These are phyloP conservation scores for Ophiobolus disseminans DNA, from an alignment of 2,329 filamentous ascomycete genomes.

Conservation along the genomic window DNA sequence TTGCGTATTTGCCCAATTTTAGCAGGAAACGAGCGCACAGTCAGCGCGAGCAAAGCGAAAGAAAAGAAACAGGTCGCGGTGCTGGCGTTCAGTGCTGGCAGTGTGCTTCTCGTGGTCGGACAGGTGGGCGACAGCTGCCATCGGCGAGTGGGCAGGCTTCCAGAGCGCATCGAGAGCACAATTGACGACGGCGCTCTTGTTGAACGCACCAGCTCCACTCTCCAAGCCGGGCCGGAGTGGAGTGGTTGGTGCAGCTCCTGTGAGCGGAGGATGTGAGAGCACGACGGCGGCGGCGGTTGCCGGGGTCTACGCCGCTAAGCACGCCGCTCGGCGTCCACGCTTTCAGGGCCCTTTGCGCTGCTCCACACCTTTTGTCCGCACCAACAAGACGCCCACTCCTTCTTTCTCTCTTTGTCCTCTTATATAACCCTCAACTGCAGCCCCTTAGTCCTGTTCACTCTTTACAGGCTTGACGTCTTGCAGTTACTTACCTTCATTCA, in stretches of 20 bases:
- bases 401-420: constrained; percentile 18
- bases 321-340: constrained; percentile 4
- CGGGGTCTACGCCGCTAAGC: constrained; percentile 23
- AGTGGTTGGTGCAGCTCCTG: constrained; percentile 7
- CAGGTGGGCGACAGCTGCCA: constrained; percentile 1
- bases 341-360: background rate
- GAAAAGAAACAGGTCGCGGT: constrained; percentile 5
- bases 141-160: background rate
- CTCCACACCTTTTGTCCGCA: constrained; percentile 14
- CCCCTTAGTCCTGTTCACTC: constrained; percentile 43
- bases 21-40: constrained; percentile 19
- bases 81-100: no score
- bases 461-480: constrained; percentile 51
- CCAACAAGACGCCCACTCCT: constrained; percentile 18
- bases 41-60: constrained; percentile 6
- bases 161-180: background rate
- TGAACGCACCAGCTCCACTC: constrained; percentile 31
- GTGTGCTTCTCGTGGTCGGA: background rate
- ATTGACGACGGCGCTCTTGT: constrained; percentile 22
- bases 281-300: constrained; percentile 10
- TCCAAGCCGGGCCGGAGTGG: constrained; percentile 27
- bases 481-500: constrained; percentile 39
- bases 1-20: constrained; percentile 23
- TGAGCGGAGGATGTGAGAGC: constrained; percentile 29
- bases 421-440: constrained; percentile 29